A percentile compares a stretch with the other conserved stretches of the same genome.
phyloP scores from a whole-genome alignment of 768 basidiomycete genomes.

The Tephrocybe sp. region DNA sequence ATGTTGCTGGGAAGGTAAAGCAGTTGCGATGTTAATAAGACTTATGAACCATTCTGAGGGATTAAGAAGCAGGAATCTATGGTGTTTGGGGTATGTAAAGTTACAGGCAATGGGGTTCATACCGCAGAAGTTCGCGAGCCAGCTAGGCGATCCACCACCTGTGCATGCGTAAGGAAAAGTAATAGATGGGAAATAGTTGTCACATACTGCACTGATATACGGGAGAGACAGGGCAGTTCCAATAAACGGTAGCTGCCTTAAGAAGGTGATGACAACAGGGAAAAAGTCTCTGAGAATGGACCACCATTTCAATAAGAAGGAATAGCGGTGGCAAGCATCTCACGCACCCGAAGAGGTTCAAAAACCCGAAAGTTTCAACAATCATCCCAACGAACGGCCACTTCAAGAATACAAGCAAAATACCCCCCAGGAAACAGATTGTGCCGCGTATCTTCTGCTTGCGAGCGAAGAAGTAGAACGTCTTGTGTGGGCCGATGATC shows the following conservation, averaged over 20 bases:
- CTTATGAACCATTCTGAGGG: not conserved
- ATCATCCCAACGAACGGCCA: slow-evolving; percentile 94
- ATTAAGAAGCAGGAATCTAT: not conserved
- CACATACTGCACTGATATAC: slow-evolving; percentile 80
- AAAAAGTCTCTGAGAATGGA: slow-evolving; percentile 83
- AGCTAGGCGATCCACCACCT: slow-evolving; percentile 80
- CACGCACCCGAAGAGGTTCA: slow-evolving; percentile 92
- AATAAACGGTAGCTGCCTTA: slow-evolving; percentile 90
- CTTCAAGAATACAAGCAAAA: slow-evolving; percentile 91
- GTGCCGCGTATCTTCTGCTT: slow-evolving; percentile 94
- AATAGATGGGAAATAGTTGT: not conserved
- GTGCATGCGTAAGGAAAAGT: slow-evolving; percentile 1
- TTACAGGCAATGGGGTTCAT: slow-evolving; percentile 29
- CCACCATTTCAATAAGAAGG: slow-evolving; percentile 1
- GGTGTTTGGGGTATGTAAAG: slow-evolving; percentile 4
- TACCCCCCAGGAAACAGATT: slow-evolving; percentile 83
- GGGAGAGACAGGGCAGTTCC: slow-evolving; percentile 86
- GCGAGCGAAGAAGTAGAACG: slow-evolving; percentile 96
- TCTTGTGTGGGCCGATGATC: slow-evolving; percentile 96
- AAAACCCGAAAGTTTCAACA: slow-evolving; percentile 94
- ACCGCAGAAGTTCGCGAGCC: slow-evolving; percentile 78
- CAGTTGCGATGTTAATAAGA: too few species aligned
- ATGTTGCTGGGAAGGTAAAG: too few species aligned
- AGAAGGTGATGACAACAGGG: slow-evolving; percentile 96
- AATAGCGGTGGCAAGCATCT: slow-evolving; percentile 1